phyloP scores from a whole-genome alignment of 116 monocot species.

The Cymodocea nodosa region DNA sequence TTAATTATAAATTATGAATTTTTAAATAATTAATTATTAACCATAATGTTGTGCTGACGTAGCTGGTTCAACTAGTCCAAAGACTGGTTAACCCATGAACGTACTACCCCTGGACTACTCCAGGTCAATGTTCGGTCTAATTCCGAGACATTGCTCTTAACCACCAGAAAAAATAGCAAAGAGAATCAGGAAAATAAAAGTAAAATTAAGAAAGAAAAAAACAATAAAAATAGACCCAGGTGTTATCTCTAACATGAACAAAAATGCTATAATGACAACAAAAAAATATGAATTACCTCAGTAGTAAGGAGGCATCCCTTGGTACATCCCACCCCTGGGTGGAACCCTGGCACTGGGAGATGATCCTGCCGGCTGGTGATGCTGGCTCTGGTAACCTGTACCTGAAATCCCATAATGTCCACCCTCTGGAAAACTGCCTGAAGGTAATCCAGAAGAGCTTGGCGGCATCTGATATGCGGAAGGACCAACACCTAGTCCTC shows the following conservation, averaged over 20 bases:
- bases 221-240: too few species aligned
- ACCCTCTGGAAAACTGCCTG: slow-evolving; percentile 30
- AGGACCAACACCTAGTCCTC: slow-evolving; percentile 46
- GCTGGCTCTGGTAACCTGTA: slow-evolving; percentile 40
- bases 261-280: background rate
- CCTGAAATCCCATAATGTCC: slow-evolving; percentile 43
- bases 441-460: slow-evolving; percentile 27
- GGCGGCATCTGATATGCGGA: slow-evolving; percentile 37
- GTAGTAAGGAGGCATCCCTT: slow-evolving; percentile 65
- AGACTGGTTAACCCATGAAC: too few species aligned
- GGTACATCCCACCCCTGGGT: slow-evolving; percentile 44
- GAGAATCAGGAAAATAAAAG: too few species aligned
- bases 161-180: too few species aligned
- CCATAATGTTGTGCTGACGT: too few species aligned
- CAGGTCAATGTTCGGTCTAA: too few species aligned
- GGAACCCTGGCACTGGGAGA: slow-evolving; percentile 48
- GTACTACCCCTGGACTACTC: too few species aligned
- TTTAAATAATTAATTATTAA: too few species aligned
- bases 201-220: too few species aligned
- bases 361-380: slow-evolving; percentile 33
- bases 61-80: too few species aligned
- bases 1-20: too few species aligned
- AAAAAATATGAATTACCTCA: slow-evolving; percentile 31
- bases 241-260: background rate
- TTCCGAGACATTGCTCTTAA: too few species aligned